These are phyloP conservation scores for Acanthamoeba lugdunensis DNA, from an alignment of 208 protist species.

Conservation along the genomic window DNA sequence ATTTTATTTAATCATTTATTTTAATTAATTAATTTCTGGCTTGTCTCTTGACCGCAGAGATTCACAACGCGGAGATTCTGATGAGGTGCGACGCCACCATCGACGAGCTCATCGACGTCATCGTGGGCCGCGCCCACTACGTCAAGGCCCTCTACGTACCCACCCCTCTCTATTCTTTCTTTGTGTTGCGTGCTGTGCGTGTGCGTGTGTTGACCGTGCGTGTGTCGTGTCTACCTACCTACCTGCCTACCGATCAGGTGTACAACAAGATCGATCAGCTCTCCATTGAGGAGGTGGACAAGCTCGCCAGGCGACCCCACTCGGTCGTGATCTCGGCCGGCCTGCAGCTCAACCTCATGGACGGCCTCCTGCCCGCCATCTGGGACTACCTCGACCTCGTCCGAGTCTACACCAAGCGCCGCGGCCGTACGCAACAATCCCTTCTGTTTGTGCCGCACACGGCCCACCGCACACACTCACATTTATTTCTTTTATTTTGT, in stretches of 20 bases:
- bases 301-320: conserved; percentile 91
- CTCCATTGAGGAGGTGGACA: conserved; percentile 96
- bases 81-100: conserved; percentile 95
- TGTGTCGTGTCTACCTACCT: not conserved
- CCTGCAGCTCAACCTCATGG: conserved; percentile 84
- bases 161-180: not conserved
- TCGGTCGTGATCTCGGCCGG: conserved; percentile 83
- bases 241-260: conserved; percentile 86
- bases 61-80: conserved; percentile 94
- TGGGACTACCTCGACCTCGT: conserved; percentile 96
- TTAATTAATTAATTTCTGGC: not conserved
- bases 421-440: conserved; percentile 82
- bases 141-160: conserved; percentile 85
- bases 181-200: too few relatives aligned
- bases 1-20: not conserved
- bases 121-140: conserved; percentile 95
- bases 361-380: conserved; percentile 94
- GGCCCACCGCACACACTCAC: too few relatives aligned
- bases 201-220: too few relatives aligned
- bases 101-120: conserved; percentile 98
- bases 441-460: not conserved
- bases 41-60: not conserved
- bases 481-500: not conserved
- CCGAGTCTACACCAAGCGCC: conserved; percentile 96
- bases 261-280: conserved; percentile 97